A percentile compares a stretch with the other conserved stretches of the same genome.
Evolutionary conservation across 2,329 filamentous ascomycete genomes (phyloP).

Genomic region (Colletotrichum acutatum): DNA sequence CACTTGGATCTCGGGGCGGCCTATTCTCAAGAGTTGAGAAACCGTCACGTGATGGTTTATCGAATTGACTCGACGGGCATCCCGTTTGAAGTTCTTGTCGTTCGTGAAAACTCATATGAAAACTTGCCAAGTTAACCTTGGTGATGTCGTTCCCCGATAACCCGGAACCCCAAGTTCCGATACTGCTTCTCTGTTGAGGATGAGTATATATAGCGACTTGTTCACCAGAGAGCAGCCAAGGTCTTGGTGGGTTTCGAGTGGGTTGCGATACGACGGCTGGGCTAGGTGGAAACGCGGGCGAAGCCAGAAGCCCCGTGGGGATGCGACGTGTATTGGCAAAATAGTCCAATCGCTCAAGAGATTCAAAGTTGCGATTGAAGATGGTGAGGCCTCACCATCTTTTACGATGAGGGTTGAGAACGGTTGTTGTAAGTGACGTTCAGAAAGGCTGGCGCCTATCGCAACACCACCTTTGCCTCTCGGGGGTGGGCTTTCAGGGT

Average conservation of each 20-base stretch:
- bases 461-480: background rate
- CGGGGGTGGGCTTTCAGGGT: background rate
- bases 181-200: background rate
- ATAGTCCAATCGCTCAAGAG: background rate
- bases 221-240: background rate
- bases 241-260: conserved; percentile 12
- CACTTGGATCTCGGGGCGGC: conserved; percentile 2
- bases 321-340: background rate
- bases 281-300: background rate
- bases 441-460: background rate
- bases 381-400: background rate
- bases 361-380: background rate
- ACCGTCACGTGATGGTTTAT: background rate
- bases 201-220: conserved; percentile 1
- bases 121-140: background rate
- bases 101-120: background rate
- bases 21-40: background rate
- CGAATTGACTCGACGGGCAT: background rate
- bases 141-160: background rate
- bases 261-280: conserved; percentile 13
- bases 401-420: background rate
- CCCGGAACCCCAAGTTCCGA: background rate
- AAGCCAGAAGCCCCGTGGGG: background rate
- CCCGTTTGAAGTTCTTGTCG: background rate
- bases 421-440: background rate